Evolutionary conservation across 1,284 basidiomycete genomes (phyloP).

Genomic region (Cystobasidium sp.): DNA sequence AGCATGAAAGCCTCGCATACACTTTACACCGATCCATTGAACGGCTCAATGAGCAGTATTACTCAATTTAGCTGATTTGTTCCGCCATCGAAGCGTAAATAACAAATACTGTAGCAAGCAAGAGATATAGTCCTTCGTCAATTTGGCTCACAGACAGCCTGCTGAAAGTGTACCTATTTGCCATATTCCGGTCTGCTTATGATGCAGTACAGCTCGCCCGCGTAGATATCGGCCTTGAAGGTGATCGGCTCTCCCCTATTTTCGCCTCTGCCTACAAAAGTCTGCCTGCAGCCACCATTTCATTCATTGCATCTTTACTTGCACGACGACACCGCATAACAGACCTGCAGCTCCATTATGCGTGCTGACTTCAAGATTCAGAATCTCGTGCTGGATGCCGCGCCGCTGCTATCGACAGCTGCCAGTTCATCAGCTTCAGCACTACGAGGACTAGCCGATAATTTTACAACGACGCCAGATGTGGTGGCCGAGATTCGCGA

Average conservation of each 20-base stretch:
- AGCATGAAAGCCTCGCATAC: neutral
- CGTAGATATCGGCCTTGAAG: neutral
- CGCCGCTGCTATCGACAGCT: constrained; percentile 73
- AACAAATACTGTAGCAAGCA: no score
- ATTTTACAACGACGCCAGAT: constrained; percentile 83
- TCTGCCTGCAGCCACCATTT: constrained; percentile 6
- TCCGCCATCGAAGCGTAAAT: no score
- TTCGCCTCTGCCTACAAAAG: constrained; percentile 2
- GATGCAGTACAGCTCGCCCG: neutral
- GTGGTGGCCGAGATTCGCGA: constrained; percentile 88
- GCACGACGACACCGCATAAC: neutral
- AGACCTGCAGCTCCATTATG: constrained; percentile 9
- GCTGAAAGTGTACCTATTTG: no score
- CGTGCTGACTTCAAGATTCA: constrained; percentile 41
- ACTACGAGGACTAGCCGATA: constrained; percentile 77
- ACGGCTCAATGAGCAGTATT: no score
- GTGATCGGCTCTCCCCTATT: constrained; percentile 3
- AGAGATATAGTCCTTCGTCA: no score
- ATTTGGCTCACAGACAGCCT: no score
- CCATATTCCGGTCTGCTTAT: no score
- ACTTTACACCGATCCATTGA: no score
- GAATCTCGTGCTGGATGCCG: constrained; percentile 82
- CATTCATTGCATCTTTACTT: neutral
- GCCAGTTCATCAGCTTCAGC: constrained; percentile 62
- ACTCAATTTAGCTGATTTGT: no score